Evolutionary conservation across 495 filamentous ascomycete species (phyloP).

Genomic region (Mytilinidion resinicola): DNA sequence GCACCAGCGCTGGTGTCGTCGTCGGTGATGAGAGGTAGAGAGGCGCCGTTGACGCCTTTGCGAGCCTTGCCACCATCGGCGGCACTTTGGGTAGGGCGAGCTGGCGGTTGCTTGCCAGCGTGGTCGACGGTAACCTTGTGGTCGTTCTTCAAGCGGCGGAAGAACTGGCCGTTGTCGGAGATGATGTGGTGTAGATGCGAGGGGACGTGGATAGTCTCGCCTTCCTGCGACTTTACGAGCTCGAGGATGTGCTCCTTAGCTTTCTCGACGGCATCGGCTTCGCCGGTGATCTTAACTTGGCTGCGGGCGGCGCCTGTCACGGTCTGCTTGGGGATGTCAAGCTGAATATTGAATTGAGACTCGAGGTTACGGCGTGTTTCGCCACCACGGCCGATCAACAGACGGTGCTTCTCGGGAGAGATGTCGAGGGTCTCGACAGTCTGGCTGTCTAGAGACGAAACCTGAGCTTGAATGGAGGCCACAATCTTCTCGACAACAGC

Average conservation of each 20-base stretch:
- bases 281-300: constrained; percentile 76
- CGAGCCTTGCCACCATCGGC: constrained; percentile 31
- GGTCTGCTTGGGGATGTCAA: constrained; percentile 78
- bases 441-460: constrained; percentile 72
- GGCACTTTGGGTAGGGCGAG: constrained; percentile 47
- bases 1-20: constrained; percentile 48
- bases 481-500: constrained; percentile 85
- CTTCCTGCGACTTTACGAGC: constrained; percentile 77
- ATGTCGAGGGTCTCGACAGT: constrained; percentile 70
- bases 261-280: constrained; percentile 68
- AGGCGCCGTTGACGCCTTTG: constrained; percentile 45
- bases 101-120: constrained; percentile 65
- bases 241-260: constrained; percentile 76
- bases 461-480: constrained; percentile 68
- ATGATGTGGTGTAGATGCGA: constrained; percentile 72
- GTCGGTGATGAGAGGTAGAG: constrained; percentile 85
- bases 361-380: constrained; percentile 81
- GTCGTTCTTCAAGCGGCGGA: constrained; percentile 77
- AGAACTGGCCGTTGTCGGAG: constrained; percentile 84
- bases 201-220: constrained; percentile 78
- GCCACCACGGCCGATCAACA: constrained; percentile 87
- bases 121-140: constrained; percentile 86
- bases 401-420: constrained; percentile 76
- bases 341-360: constrained; percentile 75
- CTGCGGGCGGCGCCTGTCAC: constrained; percentile 59